These are phyloP conservation scores for Asterophora parasitica DNA, from an alignment of 768 basidiomycete genomes.

Conservation along the genomic window DNA sequence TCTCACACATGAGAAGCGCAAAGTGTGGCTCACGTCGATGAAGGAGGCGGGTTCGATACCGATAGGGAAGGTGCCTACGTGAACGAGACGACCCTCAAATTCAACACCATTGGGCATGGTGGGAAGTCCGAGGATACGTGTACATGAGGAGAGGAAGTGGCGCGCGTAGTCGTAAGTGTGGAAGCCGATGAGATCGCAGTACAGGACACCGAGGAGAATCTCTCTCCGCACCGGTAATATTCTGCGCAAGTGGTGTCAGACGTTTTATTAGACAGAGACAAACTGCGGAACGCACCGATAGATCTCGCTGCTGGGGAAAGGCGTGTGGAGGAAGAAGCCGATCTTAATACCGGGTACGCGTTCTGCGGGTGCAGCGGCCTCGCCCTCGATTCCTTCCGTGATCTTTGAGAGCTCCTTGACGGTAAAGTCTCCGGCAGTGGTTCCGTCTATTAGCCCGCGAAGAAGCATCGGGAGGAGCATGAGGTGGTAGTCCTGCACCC, in stretches of 20 bases:
- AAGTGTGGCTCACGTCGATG: constrained; percentile 52
- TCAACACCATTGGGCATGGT: constrained; percentile 99
- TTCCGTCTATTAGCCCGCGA: constrained; percentile 82
- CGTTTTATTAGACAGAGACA: constrained; percentile 4
- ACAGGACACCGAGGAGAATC: constrained; percentile 92
- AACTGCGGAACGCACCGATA: constrained; percentile 63
- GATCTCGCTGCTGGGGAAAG: constrained; percentile 96
- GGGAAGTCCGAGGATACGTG: constrained; percentile 88
- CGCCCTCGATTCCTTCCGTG: constrained; percentile 63
- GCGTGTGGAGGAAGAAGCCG: constrained; percentile 97
- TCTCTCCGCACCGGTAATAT: constrained; percentile 96
- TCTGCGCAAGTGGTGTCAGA: constrained; percentile 33
- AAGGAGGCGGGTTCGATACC: constrained; percentile 96
- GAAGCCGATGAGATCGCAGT: constrained; percentile 97
- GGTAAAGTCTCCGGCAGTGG: constrained; percentile 51
- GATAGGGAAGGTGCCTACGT: constrained; percentile 98
- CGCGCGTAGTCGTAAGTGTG: constrained; percentile 99
- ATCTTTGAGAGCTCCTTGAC: constrained; percentile 61
- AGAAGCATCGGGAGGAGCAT: constrained; percentile 97
- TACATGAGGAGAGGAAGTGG: constrained; percentile 98
- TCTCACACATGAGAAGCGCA: neutral
- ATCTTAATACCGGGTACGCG: constrained; percentile 77
- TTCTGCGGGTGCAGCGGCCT: constrained; percentile 33
- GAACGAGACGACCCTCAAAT: constrained; percentile 90
- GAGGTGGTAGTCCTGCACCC: constrained; percentile 98